Evolutionary conservation across 441 rosid genomes (phyloP), one percentile per base, ranked within the genome.

Genomic region (Metrosideros polymorpha): DNA sequence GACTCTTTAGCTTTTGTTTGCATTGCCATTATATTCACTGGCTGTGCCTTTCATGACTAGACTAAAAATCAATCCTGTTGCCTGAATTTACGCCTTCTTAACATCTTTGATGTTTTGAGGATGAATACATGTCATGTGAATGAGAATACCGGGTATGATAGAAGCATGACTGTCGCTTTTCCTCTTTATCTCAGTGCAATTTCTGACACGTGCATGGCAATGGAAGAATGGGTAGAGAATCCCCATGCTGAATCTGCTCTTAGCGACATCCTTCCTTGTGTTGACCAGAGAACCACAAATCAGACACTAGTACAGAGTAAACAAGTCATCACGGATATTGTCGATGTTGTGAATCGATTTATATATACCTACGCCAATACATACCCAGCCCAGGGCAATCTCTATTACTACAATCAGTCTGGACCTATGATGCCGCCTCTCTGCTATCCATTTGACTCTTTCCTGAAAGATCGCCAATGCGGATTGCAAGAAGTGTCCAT

Each of bases 201-300:
- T 54, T 87, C 98, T 18, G 99, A 97, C 88, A 94, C 98, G 18
- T 97, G 99, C 85, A 82, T 94, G 91, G 99, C 98, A 77, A 96
- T 97, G 99, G 94, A 93, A 82, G 96, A 96, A 88, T 97, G 99
- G 99, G 99, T 94, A 35, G 97, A 94, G 84, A 90, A 97, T 90
- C 99, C 99, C 63, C 96, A 95, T 42, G 94, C 99, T 7, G 96
- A 94, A 87, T 93, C 98, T 57, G 99, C 99, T 86, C 99, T 96
- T 54, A 95, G 96, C 89, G 87, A 94, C 91, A 95, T 97, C 88
- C 98, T 97, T 89, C 98, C 99, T 4, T 97, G 99, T 87, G 98
- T 97, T 32, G 95, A 97, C 88, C 94, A 93, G 87, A 92, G 87
- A 87, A 97, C 99, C 63, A 96, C 99, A 84, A 97, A 94, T 90